phyloP scores from a whole-genome alignment of 2,329 filamentous ascomycete genomes.

The Beauveria scarabaeidicola region DNA sequence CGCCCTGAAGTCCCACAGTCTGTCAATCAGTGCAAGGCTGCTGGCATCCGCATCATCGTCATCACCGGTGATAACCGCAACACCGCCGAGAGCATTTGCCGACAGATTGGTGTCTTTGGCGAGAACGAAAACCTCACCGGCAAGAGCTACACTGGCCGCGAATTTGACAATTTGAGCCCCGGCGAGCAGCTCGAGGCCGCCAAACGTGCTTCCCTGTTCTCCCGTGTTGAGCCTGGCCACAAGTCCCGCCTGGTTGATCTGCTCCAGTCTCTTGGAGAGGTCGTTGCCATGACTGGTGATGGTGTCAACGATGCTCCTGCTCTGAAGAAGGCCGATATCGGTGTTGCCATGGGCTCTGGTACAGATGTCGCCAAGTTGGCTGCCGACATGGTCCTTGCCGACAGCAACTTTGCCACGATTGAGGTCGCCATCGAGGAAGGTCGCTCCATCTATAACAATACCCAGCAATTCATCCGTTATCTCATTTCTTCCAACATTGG shows the following conservation, averaged over 20 bases:
- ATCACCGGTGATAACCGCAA: constrained; percentile 98
- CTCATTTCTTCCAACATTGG: constrained; percentile 98
- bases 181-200: constrained; percentile 76
- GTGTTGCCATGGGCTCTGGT: constrained; percentile 96
- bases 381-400: constrained; percentile 95
- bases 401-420: constrained; percentile 98
- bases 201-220: constrained; percentile 83
- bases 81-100: constrained; percentile 95
- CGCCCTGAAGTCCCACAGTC: constrained; percentile 82
- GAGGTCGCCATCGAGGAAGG: constrained; percentile 94
- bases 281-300: constrained; percentile 98
- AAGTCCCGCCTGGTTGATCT: constrained; percentile 98
- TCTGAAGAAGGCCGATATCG: constrained; percentile 97
- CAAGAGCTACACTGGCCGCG: constrained; percentile 91
- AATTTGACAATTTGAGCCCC: constrained; percentile 81
- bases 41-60: constrained; percentile 93
- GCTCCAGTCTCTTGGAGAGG: constrained; percentile 83
- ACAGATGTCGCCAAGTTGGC: constrained; percentile 96
- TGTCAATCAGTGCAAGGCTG: constrained; percentile 81
- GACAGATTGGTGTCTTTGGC: constrained; percentile 90
- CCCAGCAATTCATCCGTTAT: constrained; percentile 98
- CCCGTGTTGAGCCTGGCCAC: constrained; percentile 87
- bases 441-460: constrained; percentile 98
- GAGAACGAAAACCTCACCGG: constrained; percentile 71
- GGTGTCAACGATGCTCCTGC: constrained; percentile 97